A percentile compares a stretch with the other conserved stretches of the same genome.
These are phyloP conservation scores for Omphalotus guepiniiformis DNA, from an alignment of 768 basidiomycete genomes.

Conservation along the genomic window DNA sequence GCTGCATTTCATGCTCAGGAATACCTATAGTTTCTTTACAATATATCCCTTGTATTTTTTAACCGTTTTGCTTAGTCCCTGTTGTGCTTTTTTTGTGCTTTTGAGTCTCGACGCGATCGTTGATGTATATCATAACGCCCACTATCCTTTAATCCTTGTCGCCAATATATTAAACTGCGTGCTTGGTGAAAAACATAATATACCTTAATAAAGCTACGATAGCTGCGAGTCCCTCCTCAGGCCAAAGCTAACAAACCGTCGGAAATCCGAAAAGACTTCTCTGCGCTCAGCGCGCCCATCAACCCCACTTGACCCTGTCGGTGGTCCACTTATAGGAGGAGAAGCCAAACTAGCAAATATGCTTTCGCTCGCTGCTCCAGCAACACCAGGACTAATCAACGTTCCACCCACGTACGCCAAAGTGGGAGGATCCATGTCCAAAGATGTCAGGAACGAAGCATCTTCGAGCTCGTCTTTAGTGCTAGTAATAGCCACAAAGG, in stretches of 20 bases:
- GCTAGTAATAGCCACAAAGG: slow-evolving; percentile 90
- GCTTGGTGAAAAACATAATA: background rate
- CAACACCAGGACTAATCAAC: slow-evolving; percentile 57
- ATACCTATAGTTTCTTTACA: background rate
- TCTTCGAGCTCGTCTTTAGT: slow-evolving; percentile 84
- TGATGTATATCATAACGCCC: background rate
- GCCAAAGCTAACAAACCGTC: slow-evolving; percentile 87
- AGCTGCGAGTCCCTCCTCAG: slow-evolving; percentile 63
- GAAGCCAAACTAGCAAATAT: slow-evolving; percentile 56
- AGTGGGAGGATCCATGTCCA: slow-evolving; percentile 91
- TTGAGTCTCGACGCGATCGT: background rate
- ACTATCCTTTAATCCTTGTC: background rate
- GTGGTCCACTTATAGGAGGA: slow-evolving; percentile 60
- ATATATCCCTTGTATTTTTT: background rate
- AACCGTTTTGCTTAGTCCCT: background rate
- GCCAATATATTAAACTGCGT: background rate
- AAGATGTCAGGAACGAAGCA: slow-evolving; percentile 86
- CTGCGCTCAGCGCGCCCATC: slow-evolving; percentile 49
- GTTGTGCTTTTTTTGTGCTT: background rate
- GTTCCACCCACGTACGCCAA: slow-evolving; percentile 44
- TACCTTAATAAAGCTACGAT: no score
- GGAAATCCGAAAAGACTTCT: slow-evolving; percentile 86
- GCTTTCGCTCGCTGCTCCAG: slow-evolving; percentile 39
- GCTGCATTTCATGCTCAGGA: no score
- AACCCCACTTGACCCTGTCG: slow-evolving; percentile 52